Base-by-base conservation (phyloP, 306 rosid genomes). In the Corylus heterophylla region DNA sequence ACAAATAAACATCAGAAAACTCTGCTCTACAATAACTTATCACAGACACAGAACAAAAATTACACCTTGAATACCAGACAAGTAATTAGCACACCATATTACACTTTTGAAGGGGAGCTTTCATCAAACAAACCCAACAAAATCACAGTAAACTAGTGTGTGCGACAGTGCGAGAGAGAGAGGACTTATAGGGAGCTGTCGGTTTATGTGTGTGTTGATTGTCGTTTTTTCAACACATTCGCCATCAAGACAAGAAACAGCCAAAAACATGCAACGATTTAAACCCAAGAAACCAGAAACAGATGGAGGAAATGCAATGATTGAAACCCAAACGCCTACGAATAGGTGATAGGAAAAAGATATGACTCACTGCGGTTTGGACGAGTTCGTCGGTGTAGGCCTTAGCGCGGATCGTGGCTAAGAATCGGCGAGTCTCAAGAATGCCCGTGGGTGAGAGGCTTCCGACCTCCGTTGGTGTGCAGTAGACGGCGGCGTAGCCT, bases 311-410 rank as follows among this genome's bases (percentile, higher is more conserved):
- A 7, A 7, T 27, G 37, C 2, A 12, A 35, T 37, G 16, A 59
- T 45, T 25, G 27, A n/a, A 76, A 54, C 3, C 27, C 49, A 27
- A 37, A 25, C 54, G 17, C 59, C 18, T 4, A 74, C n/a, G 37
- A 18, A 31, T 29, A 3, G 29, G 5, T 13, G 37, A 3, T 2
- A 31, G 54, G 54, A 54, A 8, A 54, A 31, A 5, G 9, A 39
- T 42, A 39, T 9, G 39, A 89, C 98, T 83, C 79, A 95, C 99
- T 2, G 99, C 99, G 44, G 99, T 95, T 74, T 80, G 85, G 74
- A 95, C 81, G 83, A 93, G 98, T 73, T 95, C 98, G 25, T 95
- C 91, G 71, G 89, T 50, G 90, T 91, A 95, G 76, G 97, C 83
- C n/a, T 89, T 69, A 13, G 98, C 96, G 48, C 95, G 93, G 94